phyloP scores from a whole-genome alignment of 306 rosid species.

The Prinsepia uniflora region DNA sequence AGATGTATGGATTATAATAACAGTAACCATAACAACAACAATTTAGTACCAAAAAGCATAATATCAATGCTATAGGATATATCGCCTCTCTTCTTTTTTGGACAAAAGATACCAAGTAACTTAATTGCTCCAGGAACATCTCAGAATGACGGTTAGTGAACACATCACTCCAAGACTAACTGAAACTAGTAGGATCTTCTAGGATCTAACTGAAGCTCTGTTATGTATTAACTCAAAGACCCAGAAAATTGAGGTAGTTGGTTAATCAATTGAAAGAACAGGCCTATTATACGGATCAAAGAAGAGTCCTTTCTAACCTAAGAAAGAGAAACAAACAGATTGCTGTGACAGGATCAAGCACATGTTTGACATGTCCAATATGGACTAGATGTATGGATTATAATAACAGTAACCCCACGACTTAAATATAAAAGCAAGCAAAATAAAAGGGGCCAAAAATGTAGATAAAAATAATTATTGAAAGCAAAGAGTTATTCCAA shows the following conservation, averaged over 20 bases:
- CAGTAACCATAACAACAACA: neutral
- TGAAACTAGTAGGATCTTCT: neutral
- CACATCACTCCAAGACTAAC: neutral
- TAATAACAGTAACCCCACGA: neutral
- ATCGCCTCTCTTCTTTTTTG: neutral
- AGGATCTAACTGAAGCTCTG: neutral
- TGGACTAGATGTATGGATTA: neutral
- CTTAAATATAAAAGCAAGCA: neutral
- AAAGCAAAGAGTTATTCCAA: neutral
- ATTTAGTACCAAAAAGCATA: neutral
- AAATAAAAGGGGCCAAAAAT: neutral
- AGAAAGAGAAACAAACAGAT: neutral
- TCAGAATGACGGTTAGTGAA: neutral
- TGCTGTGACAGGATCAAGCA: neutral
- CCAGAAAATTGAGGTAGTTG: neutral
- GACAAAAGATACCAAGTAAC: neutral
- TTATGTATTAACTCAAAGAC: neutral
- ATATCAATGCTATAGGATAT: too few relatives aligned
- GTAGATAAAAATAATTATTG: neutral
- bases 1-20: neutral
- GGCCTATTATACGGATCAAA: neutral
- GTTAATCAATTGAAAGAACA: neutral
- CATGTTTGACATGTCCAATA: neutral
- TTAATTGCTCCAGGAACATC: neutral
- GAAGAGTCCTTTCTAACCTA: neutral